Evolutionary conservation across 2,329 filamentous ascomycete genomes (phyloP).

Genomic region (Exophiala phaeomuriformis): DNA sequence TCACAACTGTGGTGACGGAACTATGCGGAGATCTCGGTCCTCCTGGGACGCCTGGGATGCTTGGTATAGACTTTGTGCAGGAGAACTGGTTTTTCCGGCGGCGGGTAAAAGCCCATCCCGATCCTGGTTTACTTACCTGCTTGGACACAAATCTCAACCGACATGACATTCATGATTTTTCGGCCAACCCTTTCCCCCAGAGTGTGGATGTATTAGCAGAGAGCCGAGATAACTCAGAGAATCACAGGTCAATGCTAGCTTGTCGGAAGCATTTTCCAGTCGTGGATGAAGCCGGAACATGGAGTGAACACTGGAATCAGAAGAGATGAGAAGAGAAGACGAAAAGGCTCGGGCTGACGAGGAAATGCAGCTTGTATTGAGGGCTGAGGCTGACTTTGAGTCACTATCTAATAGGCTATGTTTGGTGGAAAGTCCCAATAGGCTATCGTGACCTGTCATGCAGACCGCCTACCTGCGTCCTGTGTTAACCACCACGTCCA

Average conservation of each 20-base stretch:
- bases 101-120: not conserved
- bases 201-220: not conserved
- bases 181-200: not conserved
- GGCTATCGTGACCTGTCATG: constrained; percentile 2
- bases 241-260: not conserved
- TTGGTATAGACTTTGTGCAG: not conserved
- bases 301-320: not conserved
- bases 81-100: not conserved
- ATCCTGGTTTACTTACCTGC: constrained; percentile 12
- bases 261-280: not conserved
- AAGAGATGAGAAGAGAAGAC: not conserved
- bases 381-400: constrained; percentile 15
- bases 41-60: not conserved
- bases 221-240: not conserved
- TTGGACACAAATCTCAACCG: constrained; percentile 20
- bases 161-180: constrained; percentile 19
- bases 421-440: constrained; percentile 3
- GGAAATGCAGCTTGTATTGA: constrained; percentile 10
- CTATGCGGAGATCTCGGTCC: not conserved
- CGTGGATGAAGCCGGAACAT: not conserved
- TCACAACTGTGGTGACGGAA: too few species aligned
- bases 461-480: constrained; percentile 3
- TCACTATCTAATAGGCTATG: not conserved
- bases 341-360: not conserved
- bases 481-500: not conserved